Evolutionary conservation across 495 filamentous ascomycete species (phyloP), one percentile per base, ranked within the genome.

Genomic region (Chaetomidium leptoderma): DNA sequence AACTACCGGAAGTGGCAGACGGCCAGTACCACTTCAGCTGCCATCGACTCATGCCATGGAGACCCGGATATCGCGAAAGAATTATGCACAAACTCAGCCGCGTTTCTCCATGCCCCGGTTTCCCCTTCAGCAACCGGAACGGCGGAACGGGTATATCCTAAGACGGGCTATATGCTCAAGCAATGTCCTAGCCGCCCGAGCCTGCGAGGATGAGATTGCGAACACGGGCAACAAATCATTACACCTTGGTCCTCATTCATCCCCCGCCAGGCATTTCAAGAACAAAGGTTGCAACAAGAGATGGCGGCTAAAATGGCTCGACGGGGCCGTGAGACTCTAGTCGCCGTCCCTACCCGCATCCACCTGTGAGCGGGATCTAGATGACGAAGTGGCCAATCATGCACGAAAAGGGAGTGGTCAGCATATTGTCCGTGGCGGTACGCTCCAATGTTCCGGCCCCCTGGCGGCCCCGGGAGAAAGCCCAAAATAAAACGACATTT

Each of bases 141-240:
- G 27, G 46, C 9, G 26, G 46, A 26, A 48, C 46, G 46, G 46
- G 46, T 48, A 26, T 48, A 32, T 48, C 3, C 29, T 48, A 29
- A 21, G 10, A 48, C 46, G 17, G 26, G 29, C 16, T 32, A 7
- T 32, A 7, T 29, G 43, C 24, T 17, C 21, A 16, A 46, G 43
- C 14, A 24, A 29, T 6, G 24, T 27, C 24, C 23, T 46, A 23
- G 19, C 19, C 19, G 9, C 10, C 40, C 19, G 11, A 29, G 9
- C n/a, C 13, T 9, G 13, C 26, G 24, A n/a, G 26, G 13, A 13
- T n/a, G 6, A 13, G 19, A 9, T 14, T 29, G 19, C 11, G 13
- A 23, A 23, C 5, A 39, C 36, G n/a, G 36, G 36, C 36, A 39
- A 6, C 14, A n/a, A n/a, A n/a, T n/a, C n/a, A n/a, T 39, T 39